phyloP scores from a whole-genome alignment of 2,329 filamentous ascomycete species.

The Uncinocarpus reesii region DNA sequence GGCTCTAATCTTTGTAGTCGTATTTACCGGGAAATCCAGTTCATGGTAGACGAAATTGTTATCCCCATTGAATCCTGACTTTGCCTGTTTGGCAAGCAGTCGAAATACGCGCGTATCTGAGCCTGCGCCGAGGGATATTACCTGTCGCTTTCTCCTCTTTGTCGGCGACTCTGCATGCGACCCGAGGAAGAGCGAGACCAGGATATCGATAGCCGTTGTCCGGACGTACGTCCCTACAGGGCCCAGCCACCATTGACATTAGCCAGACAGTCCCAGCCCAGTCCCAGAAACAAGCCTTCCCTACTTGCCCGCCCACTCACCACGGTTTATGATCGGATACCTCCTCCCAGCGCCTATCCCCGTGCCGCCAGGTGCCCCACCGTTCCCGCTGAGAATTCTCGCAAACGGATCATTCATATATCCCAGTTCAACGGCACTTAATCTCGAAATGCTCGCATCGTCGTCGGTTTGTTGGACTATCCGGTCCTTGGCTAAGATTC shows the following conservation, averaged over 20 bases:
- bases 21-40: slow-evolving; percentile 73
- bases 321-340: slow-evolving; percentile 88
- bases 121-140: slow-evolving; percentile 84
- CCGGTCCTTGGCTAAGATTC: slow-evolving; percentile 47
- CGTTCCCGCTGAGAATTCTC: slow-evolving; percentile 51
- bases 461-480: slow-evolving; percentile 81
- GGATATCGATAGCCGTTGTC: slow-evolving; percentile 67
- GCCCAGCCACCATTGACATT: neutral
- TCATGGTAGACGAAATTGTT: slow-evolving; percentile 67
- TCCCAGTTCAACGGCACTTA: slow-evolving; percentile 77
- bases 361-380: slow-evolving; percentile 14
- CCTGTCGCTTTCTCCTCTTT: slow-evolving; percentile 51
- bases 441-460: slow-evolving; percentile 76
- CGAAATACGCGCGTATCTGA: slow-evolving; percentile 85
- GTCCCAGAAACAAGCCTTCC: neutral
- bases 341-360: slow-evolving; percentile 44
- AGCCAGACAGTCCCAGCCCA: neutral
- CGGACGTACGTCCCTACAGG: slow-evolving; percentile 76
- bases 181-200: slow-evolving; percentile 62
- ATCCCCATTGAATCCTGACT: slow-evolving; percentile 26
- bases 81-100: slow-evolving; percentile 43
- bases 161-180: slow-evolving; percentile 16
- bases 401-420: slow-evolving; percentile 80
- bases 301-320: slow-evolving; percentile 34
- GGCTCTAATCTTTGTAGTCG: slow-evolving; percentile 51